phyloP scores from a whole-genome alignment of 345 rosid species.

The Turnera subulata region DNA sequence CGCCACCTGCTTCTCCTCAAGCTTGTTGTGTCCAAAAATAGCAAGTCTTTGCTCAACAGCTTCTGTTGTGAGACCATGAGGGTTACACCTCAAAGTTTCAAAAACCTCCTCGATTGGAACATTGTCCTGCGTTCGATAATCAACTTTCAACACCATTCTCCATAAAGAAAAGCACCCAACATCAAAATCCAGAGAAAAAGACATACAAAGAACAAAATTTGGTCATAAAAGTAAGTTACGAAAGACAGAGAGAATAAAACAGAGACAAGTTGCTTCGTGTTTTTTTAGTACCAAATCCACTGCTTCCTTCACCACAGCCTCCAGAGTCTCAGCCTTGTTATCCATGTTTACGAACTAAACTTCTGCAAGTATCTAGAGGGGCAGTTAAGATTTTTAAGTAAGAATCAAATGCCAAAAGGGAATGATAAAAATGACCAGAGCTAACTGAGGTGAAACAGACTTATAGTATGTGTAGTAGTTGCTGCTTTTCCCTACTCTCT shows the following conservation, averaged over 20 bases:
- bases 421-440: too few species aligned
- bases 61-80: not conserved
- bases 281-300: constrained; percentile 18
- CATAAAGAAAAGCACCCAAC: not conserved
- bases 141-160: constrained; percentile 12
- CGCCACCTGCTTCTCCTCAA: constrained; percentile 1
- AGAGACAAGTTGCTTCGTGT: constrained; percentile 18
- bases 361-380: constrained; percentile 7
- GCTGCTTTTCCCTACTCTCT: not conserved
- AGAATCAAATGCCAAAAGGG: not conserved
- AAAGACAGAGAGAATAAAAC: not conserved
- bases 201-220: not conserved
- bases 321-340: not conserved
- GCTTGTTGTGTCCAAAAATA: constrained; percentile 1
- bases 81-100: not conserved
- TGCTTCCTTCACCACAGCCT: constrained; percentile 36
- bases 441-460: constrained; percentile 8
- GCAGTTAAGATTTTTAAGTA: not conserved
- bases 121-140: not conserved
- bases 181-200: not conserved
- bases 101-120: not conserved
- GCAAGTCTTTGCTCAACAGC: not conserved
- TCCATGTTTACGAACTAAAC: not conserved
- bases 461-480: not conserved
- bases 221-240: not conserved